Evolutionary conservation across 2,329 filamentous ascomycete species (phyloP), one percentile per base, ranked within the genome.

Genomic region (Pseudogymnoascus sp.): DNA sequence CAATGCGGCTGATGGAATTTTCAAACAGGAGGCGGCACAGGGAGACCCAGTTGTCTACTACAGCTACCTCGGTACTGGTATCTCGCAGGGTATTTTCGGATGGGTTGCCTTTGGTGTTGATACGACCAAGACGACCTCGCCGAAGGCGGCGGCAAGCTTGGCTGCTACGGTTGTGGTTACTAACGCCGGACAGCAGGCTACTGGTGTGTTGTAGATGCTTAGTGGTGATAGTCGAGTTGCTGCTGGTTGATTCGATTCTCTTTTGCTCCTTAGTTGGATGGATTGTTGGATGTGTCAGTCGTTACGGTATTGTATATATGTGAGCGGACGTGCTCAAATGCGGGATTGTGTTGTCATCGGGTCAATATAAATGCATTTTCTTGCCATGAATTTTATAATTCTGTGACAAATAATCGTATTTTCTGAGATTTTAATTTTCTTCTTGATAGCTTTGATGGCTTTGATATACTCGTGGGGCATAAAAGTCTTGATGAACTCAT

Each of bases 1-100:
- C 41, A 85, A 85, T 68, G 73, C 74, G 6, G 73, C 80, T 0
- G 83, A 86, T 69, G 64, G 65, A 6, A 79, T 83, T 57, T 77
- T 83, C 45, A 67, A 75, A n/a, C 70, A 77, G 68, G 77, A 80
- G 66, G 79, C 80, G 11, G 79, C 78, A 23, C 76, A 74, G 4
- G 75, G 77, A 57, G 81, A 83, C 68, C 83, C 83, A 0, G 76
- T 84, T 68, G 73, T 85, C 65, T 79, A 87, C 70, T 87, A 86
- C 68, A 79, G 83, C n/a, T 76, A 81, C 34, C 79, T 88, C 11
- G 84, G 85, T 4, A 79, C 84, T 48, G 72, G 75, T 19, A 70
- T 84, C 7, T 70, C 74, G 1, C 81, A 84, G 43, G 83, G 84
- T 14, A 68, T 86, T 23, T 78, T 85, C 45, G 81, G 76, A 14